Base-by-base conservation (phyloP, 1,139 yeast genomes). In the Candida neerlandica region DNA sequence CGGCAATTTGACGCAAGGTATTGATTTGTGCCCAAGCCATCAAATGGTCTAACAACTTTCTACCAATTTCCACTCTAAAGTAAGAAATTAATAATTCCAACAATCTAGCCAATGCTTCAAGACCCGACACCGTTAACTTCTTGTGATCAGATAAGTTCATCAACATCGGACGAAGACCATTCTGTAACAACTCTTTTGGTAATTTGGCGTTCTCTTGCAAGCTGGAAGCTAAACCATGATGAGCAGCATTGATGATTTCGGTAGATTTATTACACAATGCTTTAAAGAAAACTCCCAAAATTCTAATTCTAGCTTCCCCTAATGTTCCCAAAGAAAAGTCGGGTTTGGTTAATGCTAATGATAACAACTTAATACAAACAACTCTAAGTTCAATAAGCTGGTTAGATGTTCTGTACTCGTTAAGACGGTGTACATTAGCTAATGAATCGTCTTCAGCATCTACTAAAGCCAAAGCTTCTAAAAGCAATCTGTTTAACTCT, bases 361-460 rank as follows among this genome's bases (percentile, higher is more conserved):
- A 87, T 40, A 95, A 77, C 18, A 95, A 71, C 55, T 83, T 83
- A 51, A 95, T 90, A 64, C 99, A 94, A 6, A 90, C 96, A 40
- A 92, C 95, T 51, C 99, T 78, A 45, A 95, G 71, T 57, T 89
- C 91, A 14, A 90, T 84, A 51, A 95, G 73, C 60, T 92, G 97
- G 60, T 90, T 92, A 0, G 96, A 80, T 0, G 97, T 92, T 50
- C 92, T 80, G 62, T 91, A 85, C 60, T 95, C 99, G 45, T 88
- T 81, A 3, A 89, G 84, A 45, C 95, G 80, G 60, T 89, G 95
- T 0, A 90, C 89, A 58, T 91, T 89, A 0, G 96, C 91, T 54
- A 95, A 75, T 1, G 97, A 89, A 61, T 91, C 97, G 65, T 95
- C 99, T 54, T 95, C 99, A 0, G 99, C 99, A 70, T 94, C 99